A percentile compares a stretch with the other conserved stretches of the same genome.
These are phyloP conservation scores for Periconia macrospinosa DNA, from an alignment of 2,329 filamentous ascomycete genomes.

Conservation along the genomic window DNA sequence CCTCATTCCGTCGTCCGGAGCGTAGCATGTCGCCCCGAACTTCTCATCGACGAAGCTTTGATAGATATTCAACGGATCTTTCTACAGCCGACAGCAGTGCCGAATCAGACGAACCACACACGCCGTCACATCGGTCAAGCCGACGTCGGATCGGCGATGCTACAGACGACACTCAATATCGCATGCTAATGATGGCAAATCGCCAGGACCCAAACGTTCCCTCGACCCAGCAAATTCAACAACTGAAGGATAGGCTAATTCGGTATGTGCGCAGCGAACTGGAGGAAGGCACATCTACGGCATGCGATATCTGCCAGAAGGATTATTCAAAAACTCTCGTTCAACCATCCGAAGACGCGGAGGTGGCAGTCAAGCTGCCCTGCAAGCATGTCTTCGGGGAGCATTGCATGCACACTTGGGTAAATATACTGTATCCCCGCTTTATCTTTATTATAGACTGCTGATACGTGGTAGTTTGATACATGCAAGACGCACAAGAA, in stretches of 20 bases:
- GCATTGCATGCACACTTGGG: constrained; percentile 39
- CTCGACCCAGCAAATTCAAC: constrained; percentile 28
- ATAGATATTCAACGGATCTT: constrained; percentile 32
- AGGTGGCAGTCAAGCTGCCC: constrained; percentile 36
- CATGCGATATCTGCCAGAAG: constrained; percentile 42
- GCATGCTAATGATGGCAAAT: constrained; percentile 12
- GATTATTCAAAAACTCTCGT: constrained; percentile 34
- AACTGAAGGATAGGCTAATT: constrained; percentile 30
- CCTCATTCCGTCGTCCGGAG: constrained; percentile 22
- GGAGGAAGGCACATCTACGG: constrained; percentile 22
- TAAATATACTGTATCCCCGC: constrained; percentile 6
- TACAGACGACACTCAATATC: not conserved
- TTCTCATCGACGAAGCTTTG: constrained; percentile 35
- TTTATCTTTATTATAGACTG: not conserved
- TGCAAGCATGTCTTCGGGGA: constrained; percentile 42
- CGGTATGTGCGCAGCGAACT: constrained; percentile 29
- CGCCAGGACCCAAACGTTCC: constrained; percentile 25
- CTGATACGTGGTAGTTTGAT: constrained; percentile 24
- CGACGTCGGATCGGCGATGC: constrained; percentile 4
- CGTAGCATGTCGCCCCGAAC: constrained; percentile 30
- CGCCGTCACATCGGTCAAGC: constrained; percentile 16
- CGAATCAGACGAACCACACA: constrained; percentile 26
- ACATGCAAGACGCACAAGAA: constrained; percentile 41
- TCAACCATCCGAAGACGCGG: constrained; percentile 31
- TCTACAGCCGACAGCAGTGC: constrained; percentile 21